Base-by-base conservation (phyloP, 2,329 filamentous ascomycete species). In the Exophiala calicioides region DNA sequence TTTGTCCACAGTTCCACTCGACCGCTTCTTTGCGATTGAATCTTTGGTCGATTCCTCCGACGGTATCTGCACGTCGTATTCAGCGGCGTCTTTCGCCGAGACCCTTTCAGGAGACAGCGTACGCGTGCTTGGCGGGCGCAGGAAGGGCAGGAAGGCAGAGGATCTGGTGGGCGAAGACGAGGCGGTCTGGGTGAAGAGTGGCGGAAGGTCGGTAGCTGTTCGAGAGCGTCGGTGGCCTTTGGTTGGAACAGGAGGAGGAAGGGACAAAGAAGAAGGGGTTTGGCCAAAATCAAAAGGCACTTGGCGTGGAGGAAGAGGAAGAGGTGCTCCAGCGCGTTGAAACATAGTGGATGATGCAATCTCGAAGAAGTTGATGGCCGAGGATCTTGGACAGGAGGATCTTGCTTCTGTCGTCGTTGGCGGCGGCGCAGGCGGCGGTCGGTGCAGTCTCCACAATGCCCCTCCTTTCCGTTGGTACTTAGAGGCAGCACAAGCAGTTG, bases 71-170 rank as follows among this genome's bases (percentile, higher is more conserved):
- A 48, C 23, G 15, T 24, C 34, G 23, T 19, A 33, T 12, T 53
- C 50, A 12, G 44, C 42, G 23, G 43, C 40, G n/a, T 58, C 49
- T 21, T 33, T 18, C 4, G 46, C 8, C 6, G 48, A 42, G 15
- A 47, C 20, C 42, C 52, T 39, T 45, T 55, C 51, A 10, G 52
- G 57, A 12, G 57, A 58, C n/a, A 53, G n/a, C 7, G 55, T 54
- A 7, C 53, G 45, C 5, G 47, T 54, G 20, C 50, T 53, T 38
- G 50, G 44, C 31, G 53, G 46, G 5, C 42, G 48, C 7, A 56
- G 26, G 26, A 58, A 59, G 21, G 57, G 54, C 9, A 56, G 43
- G 32, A 57, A 57, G n/a, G 51, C 49, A 13, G 55, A 58, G 31
- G 50, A 54, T 35, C 53, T 41, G 12, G 55, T 53, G 3, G 55